Evolutionary conservation across 129 eudicot genomes (phyloP).

Genomic region (Oenanthe sinensis): DNA sequence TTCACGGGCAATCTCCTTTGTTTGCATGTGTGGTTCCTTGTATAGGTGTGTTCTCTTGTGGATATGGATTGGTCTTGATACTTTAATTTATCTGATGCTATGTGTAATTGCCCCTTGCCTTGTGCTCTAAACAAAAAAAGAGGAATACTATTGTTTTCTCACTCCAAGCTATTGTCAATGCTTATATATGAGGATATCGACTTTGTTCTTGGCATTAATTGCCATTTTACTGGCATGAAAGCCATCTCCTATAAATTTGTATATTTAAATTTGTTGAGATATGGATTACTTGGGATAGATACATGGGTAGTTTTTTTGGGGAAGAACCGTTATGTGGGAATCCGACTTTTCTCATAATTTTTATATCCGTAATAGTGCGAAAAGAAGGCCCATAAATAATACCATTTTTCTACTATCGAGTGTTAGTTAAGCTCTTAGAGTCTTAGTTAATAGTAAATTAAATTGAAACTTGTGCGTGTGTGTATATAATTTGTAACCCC

Average conservation of each 20-base stretch:
- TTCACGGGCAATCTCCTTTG: not conserved
- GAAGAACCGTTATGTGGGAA: not conserved
- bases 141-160: not conserved
- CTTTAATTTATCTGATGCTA: not conserved
- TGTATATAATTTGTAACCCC: not conserved
- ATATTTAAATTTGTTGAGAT: not conserved
- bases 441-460: not conserved
- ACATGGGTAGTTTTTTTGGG: not conserved
- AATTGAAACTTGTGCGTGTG: not conserved
- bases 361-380: too few relatives aligned
- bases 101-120: not conserved
- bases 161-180: not conserved
- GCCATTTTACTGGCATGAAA: not conserved
- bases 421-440: not conserved
- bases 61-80: not conserved
- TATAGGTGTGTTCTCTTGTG: not conserved
- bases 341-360: too few relatives aligned
- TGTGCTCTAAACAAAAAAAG: not conserved
- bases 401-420: too few relatives aligned
- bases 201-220: not conserved
- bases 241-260: not conserved
- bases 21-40: not conserved
- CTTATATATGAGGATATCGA: not conserved
- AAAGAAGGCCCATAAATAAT: too few relatives aligned
- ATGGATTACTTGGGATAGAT: not conserved